Percentiles rank a stretch among this genome's conserved stretches.
phyloP scores from a whole-genome alignment of 257 asterid genomes.

The Leonotis leonurus region DNA sequence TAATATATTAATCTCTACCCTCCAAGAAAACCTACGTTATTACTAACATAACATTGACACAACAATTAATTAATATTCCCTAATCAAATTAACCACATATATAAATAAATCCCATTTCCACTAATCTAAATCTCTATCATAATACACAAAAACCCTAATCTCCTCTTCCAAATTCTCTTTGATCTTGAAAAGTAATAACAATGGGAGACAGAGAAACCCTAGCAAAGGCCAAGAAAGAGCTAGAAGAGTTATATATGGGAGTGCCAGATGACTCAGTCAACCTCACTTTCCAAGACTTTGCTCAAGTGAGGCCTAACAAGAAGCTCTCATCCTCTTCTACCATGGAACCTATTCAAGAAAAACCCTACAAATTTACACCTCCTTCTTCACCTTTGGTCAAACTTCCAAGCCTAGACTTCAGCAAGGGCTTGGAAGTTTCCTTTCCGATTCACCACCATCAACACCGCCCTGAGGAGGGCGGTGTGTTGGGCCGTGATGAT shows the following conservation, averaged over 20 bases:
- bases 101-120: not conserved
- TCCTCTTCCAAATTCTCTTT: not conserved
- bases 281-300: slow-evolving; percentile 72
- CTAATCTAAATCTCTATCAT: slow-evolving; percentile 4
- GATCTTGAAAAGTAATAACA: not conserved
- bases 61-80: not conserved
- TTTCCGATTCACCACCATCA: slow-evolving; percentile 16
- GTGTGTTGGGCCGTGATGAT: not conserved
- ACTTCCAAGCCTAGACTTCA: slow-evolving; percentile 71
- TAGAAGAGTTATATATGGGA: slow-evolving; percentile 60
- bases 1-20: not conserved
- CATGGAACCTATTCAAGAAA: slow-evolving; percentile 16
- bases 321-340: not conserved
- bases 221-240: slow-evolving; percentile 54
- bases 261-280: slow-evolving; percentile 80
- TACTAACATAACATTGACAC: not conserved
- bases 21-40: not conserved
- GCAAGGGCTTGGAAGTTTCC: slow-evolving; percentile 37
- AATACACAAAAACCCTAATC: too few species aligned
- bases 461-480: not conserved
- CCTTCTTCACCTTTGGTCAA: slow-evolving; percentile 20
- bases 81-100: not conserved
- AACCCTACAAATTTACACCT: slow-evolving; percentile 14
- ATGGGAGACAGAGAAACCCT: slow-evolving; percentile 46
- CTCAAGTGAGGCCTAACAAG: slow-evolving; percentile 37